Percentiles rank a stretch among this genome's conserved stretches.
phyloP scores from a whole-genome alignment of 1,284 basidiomycete genomes.

The Fistulinella staudtii region DNA sequence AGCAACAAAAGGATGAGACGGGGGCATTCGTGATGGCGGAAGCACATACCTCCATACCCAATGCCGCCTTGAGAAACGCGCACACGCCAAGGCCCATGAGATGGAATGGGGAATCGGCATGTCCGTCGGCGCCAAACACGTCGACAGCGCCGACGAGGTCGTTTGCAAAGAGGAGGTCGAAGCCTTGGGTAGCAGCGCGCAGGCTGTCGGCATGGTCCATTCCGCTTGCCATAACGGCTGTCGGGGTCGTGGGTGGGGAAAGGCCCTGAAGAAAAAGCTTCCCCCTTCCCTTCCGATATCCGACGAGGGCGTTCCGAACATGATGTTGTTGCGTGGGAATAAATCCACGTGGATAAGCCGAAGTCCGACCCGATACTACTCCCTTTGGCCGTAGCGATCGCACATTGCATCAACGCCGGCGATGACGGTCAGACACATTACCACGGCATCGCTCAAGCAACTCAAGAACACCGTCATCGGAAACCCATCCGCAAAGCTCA shows the following conservation, averaged over 20 bases:
- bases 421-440: conserved; percentile 40
- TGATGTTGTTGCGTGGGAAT: neutral
- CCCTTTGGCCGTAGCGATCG: too few species aligned
- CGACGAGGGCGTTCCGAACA: conserved; percentile 9
- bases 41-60: conserved; percentile 69
- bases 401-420: neutral
- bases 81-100: conserved; percentile 67
- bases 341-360: neutral
- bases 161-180: conserved; percentile 66
- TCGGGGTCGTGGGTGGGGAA: neutral
- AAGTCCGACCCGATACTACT: neutral
- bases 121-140: conserved; percentile 40
- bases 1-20: neutral
- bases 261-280: neutral
- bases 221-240: neutral
- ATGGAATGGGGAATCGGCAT: conserved; percentile 58
- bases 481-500: conserved; percentile 63
- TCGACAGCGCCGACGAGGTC: conserved; percentile 52
- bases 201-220: conserved; percentile 39
- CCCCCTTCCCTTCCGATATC: conserved; percentile 18
- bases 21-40: too few species aligned
- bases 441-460: conserved; percentile 48
- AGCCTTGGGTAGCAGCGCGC: conserved; percentile 52
- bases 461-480: conserved; percentile 73
- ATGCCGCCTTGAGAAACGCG: conserved; percentile 69